Percentiles rank a stretch among this genome's conserved stretches.
Conservation (phyloP, 208 protist species). For the Trichomonas vaginalis region DNA sequence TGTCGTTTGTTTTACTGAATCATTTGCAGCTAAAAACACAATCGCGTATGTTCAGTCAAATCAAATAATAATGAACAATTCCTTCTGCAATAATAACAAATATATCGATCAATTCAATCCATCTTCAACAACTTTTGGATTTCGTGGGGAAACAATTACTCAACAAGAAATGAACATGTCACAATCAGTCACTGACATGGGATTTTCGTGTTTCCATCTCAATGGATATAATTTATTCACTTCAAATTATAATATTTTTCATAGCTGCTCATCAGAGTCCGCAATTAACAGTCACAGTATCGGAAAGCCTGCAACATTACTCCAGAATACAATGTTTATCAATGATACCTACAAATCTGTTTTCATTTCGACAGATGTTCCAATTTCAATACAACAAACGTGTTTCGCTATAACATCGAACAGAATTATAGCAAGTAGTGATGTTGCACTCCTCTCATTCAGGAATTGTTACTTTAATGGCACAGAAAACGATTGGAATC, state of each 20-base stretch:
- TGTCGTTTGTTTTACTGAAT: not conserved
- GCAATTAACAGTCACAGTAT: not conserved
- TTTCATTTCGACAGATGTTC: not conserved
- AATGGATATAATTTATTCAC: not conserved
- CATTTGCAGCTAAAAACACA: not conserved
- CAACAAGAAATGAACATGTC: not conserved
- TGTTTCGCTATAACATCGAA: not conserved
- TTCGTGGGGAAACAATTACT: not conserved
- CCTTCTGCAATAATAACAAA: not conserved
- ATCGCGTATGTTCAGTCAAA: not conserved
- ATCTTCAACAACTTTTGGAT: not conserved
- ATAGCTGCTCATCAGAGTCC: not conserved
- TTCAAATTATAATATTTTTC: not conserved
- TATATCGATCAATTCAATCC: not conserved
- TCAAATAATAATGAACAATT: not conserved
- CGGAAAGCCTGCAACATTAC: not conserved
- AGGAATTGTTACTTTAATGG: not conserved
- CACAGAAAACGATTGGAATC: not conserved
- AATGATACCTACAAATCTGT: not conserved
- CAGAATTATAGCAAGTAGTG: not conserved
- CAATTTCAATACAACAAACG: not conserved
- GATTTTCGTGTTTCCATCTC: not conserved
- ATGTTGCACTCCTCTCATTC: not conserved
- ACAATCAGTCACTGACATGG: not conserved
- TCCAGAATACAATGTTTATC: not conserved